Evolutionary conservation across 1,139 yeast genomes (phyloP).

Genomic region (Yamadazyma aaseri): DNA sequence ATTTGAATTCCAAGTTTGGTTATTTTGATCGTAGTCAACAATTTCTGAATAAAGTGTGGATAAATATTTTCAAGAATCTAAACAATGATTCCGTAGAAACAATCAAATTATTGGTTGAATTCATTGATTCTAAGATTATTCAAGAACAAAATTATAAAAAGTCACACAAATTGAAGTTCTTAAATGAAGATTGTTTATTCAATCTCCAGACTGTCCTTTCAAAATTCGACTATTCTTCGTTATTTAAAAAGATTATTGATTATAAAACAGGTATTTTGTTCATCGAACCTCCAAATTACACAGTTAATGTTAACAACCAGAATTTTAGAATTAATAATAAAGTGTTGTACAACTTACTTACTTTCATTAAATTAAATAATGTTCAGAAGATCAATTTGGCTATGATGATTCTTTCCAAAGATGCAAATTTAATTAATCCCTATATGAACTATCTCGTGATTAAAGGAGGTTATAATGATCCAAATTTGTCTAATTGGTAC

Average conservation of each 20-base stretch:
- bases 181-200: conserved; percentile 74
- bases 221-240: conserved; percentile 24
- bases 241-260: conserved; percentile 55
- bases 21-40: conserved; percentile 16
- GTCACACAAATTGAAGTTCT: conserved; percentile 68
- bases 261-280: conserved; percentile 61
- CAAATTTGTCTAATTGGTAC: conserved; percentile 79
- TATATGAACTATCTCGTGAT: conserved; percentile 58
- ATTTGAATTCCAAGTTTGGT: conserved; percentile 26
- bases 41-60: conserved; percentile 15
- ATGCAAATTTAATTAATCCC: conserved; percentile 75
- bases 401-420: conserved; percentile 46
- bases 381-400: conserved; percentile 58
- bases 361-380: conserved; percentile 74
- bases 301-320: conserved; percentile 42
- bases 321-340: conserved; percentile 64
- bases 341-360: conserved; percentile 59
- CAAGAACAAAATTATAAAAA: conserved; percentile 62
- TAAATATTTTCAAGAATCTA: conserved; percentile 37
- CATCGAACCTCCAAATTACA: conserved; percentile 22
- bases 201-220: conserved; percentile 55
- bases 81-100: conserved; percentile 53
- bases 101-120: conserved; percentile 40
- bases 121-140: conserved; percentile 52
- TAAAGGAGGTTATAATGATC: conserved; percentile 64